A percentile compares a stretch with the other conserved stretches of the same genome.
Evolutionary conservation across 495 filamentous ascomycete species (phyloP).

Genomic region (Rostrohypoxylon terebratum): DNA sequence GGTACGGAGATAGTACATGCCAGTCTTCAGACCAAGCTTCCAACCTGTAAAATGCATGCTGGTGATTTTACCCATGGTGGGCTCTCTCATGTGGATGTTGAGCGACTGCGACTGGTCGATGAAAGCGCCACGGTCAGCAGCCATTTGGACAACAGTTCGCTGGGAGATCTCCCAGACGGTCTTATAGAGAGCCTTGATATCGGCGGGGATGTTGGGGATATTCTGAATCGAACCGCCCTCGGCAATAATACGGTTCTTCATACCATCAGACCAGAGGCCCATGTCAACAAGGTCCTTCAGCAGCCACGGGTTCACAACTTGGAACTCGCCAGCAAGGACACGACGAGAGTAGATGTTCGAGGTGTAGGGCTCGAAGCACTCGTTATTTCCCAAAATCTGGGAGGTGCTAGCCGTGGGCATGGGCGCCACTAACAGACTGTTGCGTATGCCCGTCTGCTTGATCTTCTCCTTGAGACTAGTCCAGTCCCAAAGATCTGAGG

Average conservation of each 20-base stretch:
- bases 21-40: constrained; percentile 98
- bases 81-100: constrained; percentile 99
- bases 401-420: constrained; percentile 98
- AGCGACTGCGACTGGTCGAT: constrained; percentile 99
- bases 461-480: constrained; percentile 87
- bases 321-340: constrained; percentile 98
- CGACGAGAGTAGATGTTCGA: constrained; percentile 99
- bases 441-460: constrained; percentile 89
- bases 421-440: constrained; percentile 92
- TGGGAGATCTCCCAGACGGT: constrained; percentile 99
- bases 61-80: constrained; percentile 99
- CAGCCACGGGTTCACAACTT: constrained; percentile 99
- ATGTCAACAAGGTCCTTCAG: constrained; percentile 98
- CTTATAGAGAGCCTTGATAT: constrained; percentile 98
- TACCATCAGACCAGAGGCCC: constrained; percentile 98
- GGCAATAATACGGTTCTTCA: constrained; percentile 99
- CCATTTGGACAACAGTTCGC: constrained; percentile 94
- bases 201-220: constrained; percentile 92
- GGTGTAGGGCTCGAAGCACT: constrained; percentile 99
- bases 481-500: constrained; percentile 98
- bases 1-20: constrained; percentile 99
- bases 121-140: constrained; percentile 96
- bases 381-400: constrained; percentile 97
- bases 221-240: constrained; percentile 96
- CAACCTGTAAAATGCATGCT: constrained; percentile 99